Evolutionary conservation across 1,139 yeast genomes (phyloP), one percentile per base, ranked within the genome.

Genomic region (Yamadazyma trypodendri): DNA sequence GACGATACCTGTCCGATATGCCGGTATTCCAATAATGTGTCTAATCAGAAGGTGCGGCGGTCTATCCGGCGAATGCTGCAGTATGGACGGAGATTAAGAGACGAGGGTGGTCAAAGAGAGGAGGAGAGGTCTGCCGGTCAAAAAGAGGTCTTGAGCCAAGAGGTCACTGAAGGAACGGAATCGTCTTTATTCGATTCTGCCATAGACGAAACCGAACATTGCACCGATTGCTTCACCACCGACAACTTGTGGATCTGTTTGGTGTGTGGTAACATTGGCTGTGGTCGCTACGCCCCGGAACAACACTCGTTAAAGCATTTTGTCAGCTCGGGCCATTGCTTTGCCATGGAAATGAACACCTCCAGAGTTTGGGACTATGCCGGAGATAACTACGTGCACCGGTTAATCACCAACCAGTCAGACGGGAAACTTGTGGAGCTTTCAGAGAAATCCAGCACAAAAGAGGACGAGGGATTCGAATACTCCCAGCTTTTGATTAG

Each of bases 281-380:
- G 77, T 51, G 60, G 64, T 48, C 64, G 97, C 46, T 90, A 90
- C 56, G 86, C 88, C 37, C 79, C 82, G 2, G 68, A 65, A 35
- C 90, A 86, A 38, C 97, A 90, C 63, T 95, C 96, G 0, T 76
- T 86, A 34, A 78, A 82, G 46, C 97, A 90, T 59, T 89, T 79
- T 58, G 76, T 81, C 14, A 68, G 68, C 12, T 82, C 95, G 0
- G 84, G 86, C 3, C 97, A 90, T 59, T 86, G 96, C 54, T 90
- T 87, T 63, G 86, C 96, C 0, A 88, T 90, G 96, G 96, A 89
- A 55, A 68, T 85, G 32, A 66, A 71, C 13, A 79, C 95, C 0
- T 94, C 90, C 43, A 67, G 97, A 35, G 96, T 90, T 2, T 90
- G 97, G 97, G 97, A 90, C 57, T 90, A 90, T 57, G 90, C 92